Conservation (phyloP, 2,329 filamentous ascomycete species). For the Trichoderma atroviride region DNA sequence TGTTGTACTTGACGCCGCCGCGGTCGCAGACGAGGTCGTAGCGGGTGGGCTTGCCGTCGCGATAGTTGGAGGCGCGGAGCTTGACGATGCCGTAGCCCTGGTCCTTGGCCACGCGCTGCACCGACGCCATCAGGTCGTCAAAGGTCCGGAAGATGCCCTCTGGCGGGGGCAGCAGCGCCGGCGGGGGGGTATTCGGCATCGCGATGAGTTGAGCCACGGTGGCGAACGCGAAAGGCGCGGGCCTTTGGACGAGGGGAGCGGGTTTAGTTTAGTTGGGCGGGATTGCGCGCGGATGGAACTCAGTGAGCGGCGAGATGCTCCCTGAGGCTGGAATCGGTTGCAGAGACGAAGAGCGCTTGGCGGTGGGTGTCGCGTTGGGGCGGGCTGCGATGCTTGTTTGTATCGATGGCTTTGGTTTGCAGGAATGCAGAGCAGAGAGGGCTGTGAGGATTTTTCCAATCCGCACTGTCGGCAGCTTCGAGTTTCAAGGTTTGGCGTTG, state of each 20-base stretch:
- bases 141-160: conserved; percentile 63
- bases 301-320: conserved; percentile 5
- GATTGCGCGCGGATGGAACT: conserved; percentile 22
- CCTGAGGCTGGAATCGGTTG: background rate
- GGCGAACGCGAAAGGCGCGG: conserved; percentile 37
- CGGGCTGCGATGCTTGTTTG: conserved; percentile 18
- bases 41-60: conserved; percentile 63
- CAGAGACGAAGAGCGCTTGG: conserved; percentile 18
- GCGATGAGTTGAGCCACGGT: conserved; percentile 41
- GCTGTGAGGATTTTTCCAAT: conserved; percentile 48
- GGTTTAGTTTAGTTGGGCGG: conserved; percentile 26
- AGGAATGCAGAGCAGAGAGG: conserved; percentile 28
- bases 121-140: conserved; percentile 59
- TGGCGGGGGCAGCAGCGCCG: conserved; percentile 56
- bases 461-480: conserved; percentile 44
- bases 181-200: conserved; percentile 53
- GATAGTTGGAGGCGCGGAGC: conserved; percentile 64
- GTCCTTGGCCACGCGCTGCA: conserved; percentile 63
- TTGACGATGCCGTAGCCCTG: conserved; percentile 66
- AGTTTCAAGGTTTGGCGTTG: conserved; percentile 46
- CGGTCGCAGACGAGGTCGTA: conserved; percentile 66
- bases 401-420: background rate
- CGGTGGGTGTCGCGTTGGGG: conserved; percentile 9
- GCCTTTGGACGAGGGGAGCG: conserved; percentile 34
- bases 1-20: conserved; percentile 66